These are phyloP conservation scores for Mycena leptocephala DNA, from an alignment of 768 basidiomycete species.

Conservation along the genomic window DNA sequence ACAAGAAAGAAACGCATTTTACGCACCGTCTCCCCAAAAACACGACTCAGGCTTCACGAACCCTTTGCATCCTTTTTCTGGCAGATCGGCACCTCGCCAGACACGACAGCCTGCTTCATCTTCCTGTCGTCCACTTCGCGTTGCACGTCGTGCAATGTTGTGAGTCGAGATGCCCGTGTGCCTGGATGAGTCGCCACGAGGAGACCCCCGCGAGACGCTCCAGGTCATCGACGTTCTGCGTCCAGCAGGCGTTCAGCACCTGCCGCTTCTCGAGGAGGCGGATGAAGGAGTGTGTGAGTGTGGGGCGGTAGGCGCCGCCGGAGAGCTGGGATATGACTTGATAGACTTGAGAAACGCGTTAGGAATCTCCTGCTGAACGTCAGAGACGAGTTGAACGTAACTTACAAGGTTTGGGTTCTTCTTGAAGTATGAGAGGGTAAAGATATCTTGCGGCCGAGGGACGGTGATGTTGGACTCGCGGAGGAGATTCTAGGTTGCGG, in stretches of 20 bases:
- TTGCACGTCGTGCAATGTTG: conserved; percentile 25
- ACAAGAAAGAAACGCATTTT: not conserved
- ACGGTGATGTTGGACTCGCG: conserved; percentile 5
- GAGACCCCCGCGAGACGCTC: conserved; percentile 20
- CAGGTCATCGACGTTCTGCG: conserved; percentile 20
- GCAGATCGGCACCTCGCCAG: conserved; percentile 15
- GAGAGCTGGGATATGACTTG: conserved; percentile 17
- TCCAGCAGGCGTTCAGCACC: conserved; percentile 11
- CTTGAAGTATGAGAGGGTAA: conserved; percentile 26
- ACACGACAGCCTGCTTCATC: conserved; percentile 25
- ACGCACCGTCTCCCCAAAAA: conserved; percentile 19
- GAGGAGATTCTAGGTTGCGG: not conserved
- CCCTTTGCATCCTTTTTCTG: conserved; percentile 17
- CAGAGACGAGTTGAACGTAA: not conserved
- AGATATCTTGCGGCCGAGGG: conserved; percentile 14
- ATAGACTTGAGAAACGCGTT: conserved; percentile 4
- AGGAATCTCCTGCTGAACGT: not conserved
- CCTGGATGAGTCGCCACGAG: conserved; percentile 24
- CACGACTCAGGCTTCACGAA: conserved; percentile 32
- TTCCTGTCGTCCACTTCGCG: conserved; percentile 22
- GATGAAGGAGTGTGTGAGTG: conserved; percentile 29
- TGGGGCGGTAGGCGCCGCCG: conserved; percentile 26
- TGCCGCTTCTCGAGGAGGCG: conserved; percentile 18
- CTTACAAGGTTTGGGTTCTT: conserved; percentile 23
- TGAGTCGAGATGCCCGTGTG: conserved; percentile 23